Evolutionary conservation across 768 basidiomycete genomes (phyloP), one percentile per base, ranked within the genome.

Genomic region (Mycena maculata): DNA sequence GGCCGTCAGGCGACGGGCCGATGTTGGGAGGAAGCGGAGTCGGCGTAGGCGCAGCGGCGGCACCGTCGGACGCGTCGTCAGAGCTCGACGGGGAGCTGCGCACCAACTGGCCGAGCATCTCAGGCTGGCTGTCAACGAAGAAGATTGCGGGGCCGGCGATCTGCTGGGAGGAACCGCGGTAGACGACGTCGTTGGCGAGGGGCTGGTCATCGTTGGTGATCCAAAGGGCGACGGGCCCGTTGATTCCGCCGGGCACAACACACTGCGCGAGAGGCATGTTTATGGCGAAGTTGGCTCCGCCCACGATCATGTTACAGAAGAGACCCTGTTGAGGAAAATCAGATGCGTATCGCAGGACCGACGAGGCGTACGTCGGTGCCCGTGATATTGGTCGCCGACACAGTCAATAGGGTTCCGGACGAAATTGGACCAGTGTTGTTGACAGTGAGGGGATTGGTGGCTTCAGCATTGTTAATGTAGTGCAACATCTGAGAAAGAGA

Each of bases 251-350:
- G 38, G 93, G 94, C 18, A 94, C 88, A 64, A 84, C 76, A 71
- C 93, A 94, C 66, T 85, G 70, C 68, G 77, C 68, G 70, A 92
- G 74, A 3, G 92, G 89, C 45, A 92, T 81, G 31, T 86, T 73
- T 72, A 92, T 79, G 4, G 92, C 79, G 72, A 75, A 74, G 56
- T 86, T 74, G 23, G 78, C 56, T 31, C 90, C 90, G 33, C 91
- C 93, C 54, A 87, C 70, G 71, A 94, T 76, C 86, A 94, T 92
- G 79, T 94, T 90, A 77, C 93, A 94, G 79, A 83, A 87, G 39
- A 91, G 73, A 66, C 73, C 70, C 63, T 64, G 36, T 2, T 11
- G 16, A 57, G 8, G 15, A 48, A 31, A 27, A 22, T 20, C 22
- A 23, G 4, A 16, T 22, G 28, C n/a, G 13, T 7, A 36, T 10